Evolutionary conservation across 257 asterid genomes (phyloP).

Genomic region (Leonotis leonurus): DNA sequence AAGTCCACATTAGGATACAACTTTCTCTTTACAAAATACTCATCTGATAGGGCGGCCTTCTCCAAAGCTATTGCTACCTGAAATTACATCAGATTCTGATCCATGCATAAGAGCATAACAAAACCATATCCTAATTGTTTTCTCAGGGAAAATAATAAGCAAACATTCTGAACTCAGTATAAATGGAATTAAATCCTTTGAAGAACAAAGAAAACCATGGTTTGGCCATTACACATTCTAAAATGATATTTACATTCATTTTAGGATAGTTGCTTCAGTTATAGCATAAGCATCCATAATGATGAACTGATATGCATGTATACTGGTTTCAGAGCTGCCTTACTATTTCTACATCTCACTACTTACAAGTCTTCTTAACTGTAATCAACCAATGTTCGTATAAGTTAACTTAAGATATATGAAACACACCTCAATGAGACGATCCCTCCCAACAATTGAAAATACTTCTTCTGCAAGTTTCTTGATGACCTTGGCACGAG

Average conservation of each 20-base stretch:
- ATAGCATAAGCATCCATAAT: not conserved
- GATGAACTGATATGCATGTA: not conserved
- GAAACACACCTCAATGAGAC: slow-evolving; percentile 77
- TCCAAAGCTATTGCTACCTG: slow-evolving; percentile 99
- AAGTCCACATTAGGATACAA: slow-evolving; percentile 96
- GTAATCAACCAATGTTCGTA: too few relatives aligned
- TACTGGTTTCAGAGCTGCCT: not conserved
- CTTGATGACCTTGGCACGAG: slow-evolving; percentile 94
- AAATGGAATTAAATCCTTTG: not conserved
- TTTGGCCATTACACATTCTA: not conserved
- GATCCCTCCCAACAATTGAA: slow-evolving; percentile 97
- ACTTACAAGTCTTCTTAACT: too few relatives aligned
- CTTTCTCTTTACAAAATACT: slow-evolving; percentile 92
- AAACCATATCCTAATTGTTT: not conserved
- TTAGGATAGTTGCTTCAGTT: not conserved
- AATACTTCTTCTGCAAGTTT: slow-evolving; percentile 95
- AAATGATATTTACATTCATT: not conserved
- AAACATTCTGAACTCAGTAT: not conserved
- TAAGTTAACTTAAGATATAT: not conserved
- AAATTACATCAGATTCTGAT: slow-evolving; percentile 6
- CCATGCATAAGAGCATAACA: slow-evolving; percentile 4
- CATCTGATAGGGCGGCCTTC: slow-evolving; percentile 91
- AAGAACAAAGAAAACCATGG: not conserved
- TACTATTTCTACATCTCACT: not conserved
- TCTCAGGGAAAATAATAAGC: not conserved